Base-by-base conservation (phyloP, 306 rosid genomes). In the Pueraria montana region DNA sequence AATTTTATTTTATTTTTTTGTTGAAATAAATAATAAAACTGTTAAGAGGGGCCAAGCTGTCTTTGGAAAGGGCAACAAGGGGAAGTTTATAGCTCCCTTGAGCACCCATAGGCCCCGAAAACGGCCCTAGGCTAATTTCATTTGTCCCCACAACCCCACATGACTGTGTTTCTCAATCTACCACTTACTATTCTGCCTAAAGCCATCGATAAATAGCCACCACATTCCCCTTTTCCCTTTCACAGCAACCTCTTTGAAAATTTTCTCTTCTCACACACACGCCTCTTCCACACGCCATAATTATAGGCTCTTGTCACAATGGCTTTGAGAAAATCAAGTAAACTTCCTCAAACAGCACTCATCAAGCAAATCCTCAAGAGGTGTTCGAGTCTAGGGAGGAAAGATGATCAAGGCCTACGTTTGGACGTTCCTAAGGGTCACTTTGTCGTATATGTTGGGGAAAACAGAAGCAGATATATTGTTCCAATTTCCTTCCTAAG, bases 401-500 rank as follows among this genome's bases (percentile, higher is more conserved):
- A 91, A 62, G 92, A 88, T 20, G 91, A 93, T 18, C 87, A 85
- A 32, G 94, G 84, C 0, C 78, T 83, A 2, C 92, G 94, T 45
- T 13, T 90, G 85, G 96, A 93, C 68, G 99, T 94, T 0, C 99
- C 99, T 0, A 94, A 92, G 81, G 97, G 99, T 13, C 99, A 96
- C 82, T 96, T 96, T 66, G 99, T 91, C 49, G 98, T 96, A 1
- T 96, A 96, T 24, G 99, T 96, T 40, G 96, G 99, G 9, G 94
- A 90, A 67, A 94, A 96, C 68, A 84, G 99, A 56, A 92, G 92
- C 90, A 89, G 99, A 66, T 86, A 92, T 85, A 89, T 96, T 61
- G 91, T 96, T 4, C 99, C 99, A 0, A 87, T 96, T 48, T 91
- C 97, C 2, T 85, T 91, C 67, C 85, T 96, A 4, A 88, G 84